Evolutionary conservation across 139 green algal species (phyloP), one percentile per base, ranked within the genome.

Genomic region (Penium margaritaceum): DNA sequence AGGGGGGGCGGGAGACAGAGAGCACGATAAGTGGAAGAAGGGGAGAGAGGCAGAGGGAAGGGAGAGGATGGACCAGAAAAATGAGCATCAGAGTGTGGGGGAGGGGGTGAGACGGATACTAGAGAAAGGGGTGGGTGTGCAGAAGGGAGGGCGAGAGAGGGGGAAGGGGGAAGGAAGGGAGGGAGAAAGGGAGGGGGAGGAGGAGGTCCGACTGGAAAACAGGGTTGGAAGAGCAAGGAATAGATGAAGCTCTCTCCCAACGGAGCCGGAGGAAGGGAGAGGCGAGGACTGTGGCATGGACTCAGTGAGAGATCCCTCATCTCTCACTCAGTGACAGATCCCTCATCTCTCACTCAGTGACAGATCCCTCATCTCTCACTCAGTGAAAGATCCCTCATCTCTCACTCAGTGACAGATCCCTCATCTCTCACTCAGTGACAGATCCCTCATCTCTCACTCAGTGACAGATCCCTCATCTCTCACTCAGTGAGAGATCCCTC

Each of bases 161-260:
- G 67, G 41, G 61, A 74, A 35, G 41, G 54, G 7, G 54, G 39
- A 3, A 6, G 24, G 24, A 44, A 14, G 67, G 67, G n/a, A 27
- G 54, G 63, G 24, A 54, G 24, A 17, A 54, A 70, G 38, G 63
- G 63, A 70, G 43, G 4, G 41, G 67, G 63, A 71, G 41, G 9
- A 58, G n/a, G n/a, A n/a, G n/a, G n/a, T n/a, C n/a, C n/a, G n/a
- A n/a, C n/a, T n/a, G n/a, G n/a, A n/a, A n/a, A n/a, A n/a, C n/a
- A n/a, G n/a, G n/a, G n/a, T n/a, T n/a, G n/a, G n/a, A n/a, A n/a
- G n/a, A n/a, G n/a, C n/a, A n/a, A n/a, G n/a, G n/a, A n/a, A n/a
- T n/a, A n/a, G n/a, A n/a, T n/a, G n/a, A n/a, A n/a, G n/a, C n/a
- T n/a, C n/a, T n/a, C n/a, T n/a, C n/a, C n/a, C n/a, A n/a, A n/a